Percentiles rank a stretch among this genome's conserved stretches.
phyloP scores from a whole-genome alignment of 176 grass and related monocot genomes.

The Alopecurus myosuroides region DNA sequence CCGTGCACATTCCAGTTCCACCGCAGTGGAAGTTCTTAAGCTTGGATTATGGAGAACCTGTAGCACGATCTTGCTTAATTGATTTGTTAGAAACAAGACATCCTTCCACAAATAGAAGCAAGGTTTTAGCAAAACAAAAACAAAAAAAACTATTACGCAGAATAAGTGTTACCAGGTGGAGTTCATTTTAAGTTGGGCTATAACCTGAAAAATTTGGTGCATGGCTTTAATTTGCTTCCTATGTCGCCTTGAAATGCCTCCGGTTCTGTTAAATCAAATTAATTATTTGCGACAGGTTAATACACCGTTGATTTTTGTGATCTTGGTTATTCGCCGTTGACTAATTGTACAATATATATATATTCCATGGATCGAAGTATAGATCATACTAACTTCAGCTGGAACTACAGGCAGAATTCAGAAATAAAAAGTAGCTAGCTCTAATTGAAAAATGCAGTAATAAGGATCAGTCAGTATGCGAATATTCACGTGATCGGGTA shows the following conservation, averaged over 20 bases:
- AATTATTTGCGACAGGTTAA: slow-evolving; percentile 55
- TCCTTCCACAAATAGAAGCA: slow-evolving; percentile 1
- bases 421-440: background rate
- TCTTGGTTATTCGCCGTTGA: no score
- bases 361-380: slow-evolving; percentile 16
- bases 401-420: no score
- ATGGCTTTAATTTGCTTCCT: slow-evolving; percentile 97
- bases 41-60: slow-evolving; percentile 60
- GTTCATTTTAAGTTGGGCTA: slow-evolving; percentile 74
- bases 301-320: slow-evolving; percentile 48
- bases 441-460: background rate
- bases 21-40: slow-evolving; percentile 36
- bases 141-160: slow-evolving; percentile 28
- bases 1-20: slow-evolving; percentile 47
- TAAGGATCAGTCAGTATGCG: background rate
- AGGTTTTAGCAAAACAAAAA: slow-evolving; percentile 29
- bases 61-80: slow-evolving; percentile 53
- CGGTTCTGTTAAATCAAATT: slow-evolving; percentile 91
- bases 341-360: slow-evolving; percentile 23
- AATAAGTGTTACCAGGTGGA: slow-evolving; percentile 61
- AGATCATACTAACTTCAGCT: no score
- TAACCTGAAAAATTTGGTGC: no score
- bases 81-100: slow-evolving; percentile 53
- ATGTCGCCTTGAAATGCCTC: slow-evolving; percentile 60
- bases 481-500: no score